These are phyloP conservation scores for Mycena chlorophos DNA, from an alignment of 768 basidiomycete species.

Conservation along the genomic window DNA sequence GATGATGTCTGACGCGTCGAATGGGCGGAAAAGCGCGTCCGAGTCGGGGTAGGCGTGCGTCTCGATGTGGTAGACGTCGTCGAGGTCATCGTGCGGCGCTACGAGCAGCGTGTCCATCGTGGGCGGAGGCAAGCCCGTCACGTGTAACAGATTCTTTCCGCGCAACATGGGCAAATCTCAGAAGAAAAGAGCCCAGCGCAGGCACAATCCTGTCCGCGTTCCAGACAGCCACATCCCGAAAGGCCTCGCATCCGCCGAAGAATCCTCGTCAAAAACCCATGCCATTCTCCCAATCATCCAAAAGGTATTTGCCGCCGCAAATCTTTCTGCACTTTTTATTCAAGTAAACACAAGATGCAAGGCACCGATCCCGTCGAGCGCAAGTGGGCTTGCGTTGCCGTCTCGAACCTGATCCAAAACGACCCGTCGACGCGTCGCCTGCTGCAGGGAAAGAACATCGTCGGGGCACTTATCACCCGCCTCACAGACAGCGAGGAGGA, in stretches of 20 bases:
- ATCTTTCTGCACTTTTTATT: neutral
- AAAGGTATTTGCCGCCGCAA: constrained; percentile 58
- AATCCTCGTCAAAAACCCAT: constrained; percentile 73
- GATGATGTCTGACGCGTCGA: neutral
- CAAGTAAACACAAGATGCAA: constrained; percentile 55
- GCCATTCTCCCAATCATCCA: constrained; percentile 86
- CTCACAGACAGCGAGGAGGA: constrained; percentile 89
- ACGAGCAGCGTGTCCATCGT: too few relatives aligned
- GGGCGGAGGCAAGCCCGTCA: too few relatives aligned
- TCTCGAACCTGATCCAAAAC: constrained; percentile 92
- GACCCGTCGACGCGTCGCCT: constrained; percentile 89
- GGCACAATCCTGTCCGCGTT: constrained; percentile 92
- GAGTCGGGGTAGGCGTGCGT: too few relatives aligned
- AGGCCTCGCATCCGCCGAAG: constrained; percentile 74
- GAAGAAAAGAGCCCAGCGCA: constrained; percentile 79
- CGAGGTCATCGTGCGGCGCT: too few relatives aligned
- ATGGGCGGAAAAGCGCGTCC: neutral
- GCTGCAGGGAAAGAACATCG: constrained; percentile 88
- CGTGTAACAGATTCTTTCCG: too few relatives aligned
- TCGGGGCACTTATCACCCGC: constrained; percentile 83
- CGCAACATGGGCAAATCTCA: constrained; percentile 97
- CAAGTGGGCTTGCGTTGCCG: constrained; percentile 94
- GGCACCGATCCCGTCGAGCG: constrained; percentile 76
- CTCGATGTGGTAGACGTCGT: too few relatives aligned
- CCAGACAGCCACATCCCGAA: constrained; percentile 89